Percentiles rank a stretch among this genome's conserved stretches.
Conservation (phyloP, 192 early-diverging fungal genomes). For the Coemansia guatemalensis region DNA sequence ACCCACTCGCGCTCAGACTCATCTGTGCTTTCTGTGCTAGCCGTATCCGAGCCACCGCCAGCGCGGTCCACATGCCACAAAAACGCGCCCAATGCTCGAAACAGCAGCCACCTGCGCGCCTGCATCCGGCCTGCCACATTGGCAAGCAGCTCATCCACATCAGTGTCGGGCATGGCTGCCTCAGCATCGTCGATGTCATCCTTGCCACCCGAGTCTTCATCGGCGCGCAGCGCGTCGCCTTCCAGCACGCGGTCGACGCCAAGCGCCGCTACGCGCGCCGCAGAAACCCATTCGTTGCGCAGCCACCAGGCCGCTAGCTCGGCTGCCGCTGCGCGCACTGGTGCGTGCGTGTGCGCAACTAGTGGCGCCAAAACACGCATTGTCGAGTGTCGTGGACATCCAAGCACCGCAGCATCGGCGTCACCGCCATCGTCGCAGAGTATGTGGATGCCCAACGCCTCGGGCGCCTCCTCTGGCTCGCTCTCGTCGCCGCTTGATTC, state of each 20-base stretch:
- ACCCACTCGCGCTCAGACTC: constrained; percentile 24
- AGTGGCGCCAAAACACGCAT: constrained; percentile 61
- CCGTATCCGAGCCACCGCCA: background rate
- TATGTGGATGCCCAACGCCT: constrained; percentile 13
- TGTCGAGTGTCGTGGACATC: constrained; percentile 57
- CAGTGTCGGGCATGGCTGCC: constrained; percentile 16
- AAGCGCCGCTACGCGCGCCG: constrained; percentile 26
- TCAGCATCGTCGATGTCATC: constrained; percentile 15
- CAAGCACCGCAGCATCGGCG: constrained; percentile 43
- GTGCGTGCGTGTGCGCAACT: constrained; percentile 68
- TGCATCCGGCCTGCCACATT: constrained; percentile 8
- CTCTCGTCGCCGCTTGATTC: constrained; percentile 32
- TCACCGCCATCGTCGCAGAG: constrained; percentile 17
- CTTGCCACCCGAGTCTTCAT: constrained; percentile 2
- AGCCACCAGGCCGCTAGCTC: constrained; percentile 60
- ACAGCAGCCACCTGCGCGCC: constrained; percentile 27
- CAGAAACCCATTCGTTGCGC: constrained; percentile 45
- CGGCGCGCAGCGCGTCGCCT: background rate
- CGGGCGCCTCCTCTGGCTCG: constrained; percentile 6
- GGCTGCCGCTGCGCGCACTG: constrained; percentile 66
- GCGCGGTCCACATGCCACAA: constrained; percentile 29
- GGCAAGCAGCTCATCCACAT: constrained; percentile 7
- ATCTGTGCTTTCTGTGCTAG: background rate
- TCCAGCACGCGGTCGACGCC: constrained; percentile 20
- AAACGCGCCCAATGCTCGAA: constrained; percentile 37